Evolutionary conservation across 768 basidiomycete genomes (phyloP).

Genomic region (Leucocoprinus birnbaumii): DNA sequence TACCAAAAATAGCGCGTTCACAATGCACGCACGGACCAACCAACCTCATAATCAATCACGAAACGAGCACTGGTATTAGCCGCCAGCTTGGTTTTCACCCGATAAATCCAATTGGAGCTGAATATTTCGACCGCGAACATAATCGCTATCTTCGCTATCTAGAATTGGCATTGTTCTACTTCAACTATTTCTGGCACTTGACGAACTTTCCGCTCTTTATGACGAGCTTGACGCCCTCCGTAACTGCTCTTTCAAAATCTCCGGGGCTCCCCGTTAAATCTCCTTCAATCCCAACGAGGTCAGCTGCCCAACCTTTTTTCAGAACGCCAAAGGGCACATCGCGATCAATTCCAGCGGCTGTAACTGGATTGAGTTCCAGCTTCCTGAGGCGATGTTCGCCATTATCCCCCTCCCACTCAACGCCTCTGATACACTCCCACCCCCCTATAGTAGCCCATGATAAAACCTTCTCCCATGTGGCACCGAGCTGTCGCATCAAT

Average conservation of each 20-base stretch:
- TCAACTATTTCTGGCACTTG: constrained; percentile 16
- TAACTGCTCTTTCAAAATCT: constrained; percentile 43
- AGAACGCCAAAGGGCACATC: constrained; percentile 56
- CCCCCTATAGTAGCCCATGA: constrained; percentile 59
- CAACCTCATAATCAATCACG: too few species aligned
- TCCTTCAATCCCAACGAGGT: constrained; percentile 37
- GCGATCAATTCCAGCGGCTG: constrained; percentile 35
- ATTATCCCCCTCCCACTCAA: constrained; percentile 38
- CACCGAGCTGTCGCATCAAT: constrained; percentile 57
- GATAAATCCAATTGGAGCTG: too few species aligned
- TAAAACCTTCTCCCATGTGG: constrained; percentile 48
- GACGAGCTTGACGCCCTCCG: constrained; percentile 43
- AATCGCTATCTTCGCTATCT: too few species aligned
- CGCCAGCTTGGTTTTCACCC: too few species aligned
- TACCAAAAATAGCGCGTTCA: too few species aligned
- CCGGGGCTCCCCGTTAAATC: constrained; percentile 30
- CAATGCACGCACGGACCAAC: too few species aligned
- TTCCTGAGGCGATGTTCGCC: constrained; percentile 5
- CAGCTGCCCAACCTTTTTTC: constrained; percentile 52
- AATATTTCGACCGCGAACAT: too few species aligned
- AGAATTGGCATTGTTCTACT: too few species aligned
- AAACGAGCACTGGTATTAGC: too few species aligned
- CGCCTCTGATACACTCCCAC: constrained; percentile 51
- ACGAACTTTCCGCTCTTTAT: constrained; percentile 52
- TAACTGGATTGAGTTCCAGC: neutral